Evolutionary conservation across 2,329 filamentous ascomycete species (phyloP), one percentile per base, ranked within the genome.

Genomic region (Clarireedia monteithiana): DNA sequence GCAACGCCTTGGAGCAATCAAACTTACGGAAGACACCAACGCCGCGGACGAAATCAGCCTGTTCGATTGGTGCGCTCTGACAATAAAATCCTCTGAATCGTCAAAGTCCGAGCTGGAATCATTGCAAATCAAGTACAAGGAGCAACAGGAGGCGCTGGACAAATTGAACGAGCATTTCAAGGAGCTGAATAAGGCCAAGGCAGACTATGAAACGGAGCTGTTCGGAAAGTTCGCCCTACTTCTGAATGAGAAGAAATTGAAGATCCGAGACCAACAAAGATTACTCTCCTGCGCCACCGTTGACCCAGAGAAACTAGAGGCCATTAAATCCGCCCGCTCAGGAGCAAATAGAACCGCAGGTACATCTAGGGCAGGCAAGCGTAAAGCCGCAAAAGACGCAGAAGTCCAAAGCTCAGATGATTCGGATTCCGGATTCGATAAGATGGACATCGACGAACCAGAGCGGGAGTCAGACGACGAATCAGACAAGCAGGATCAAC

Each of bases 201-300:
- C 80, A 48, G 79, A 81, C 17, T 79, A 89, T 59, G 87, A 91
- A 69, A 76, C 77, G 1, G 77, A 78, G 17, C 72, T 91, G 55
- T 71, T 91, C 1, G 79, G 81, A 58, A 89, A 89, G 67, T 89
- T 89, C 63, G 78, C 81, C 54, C 75, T 81, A 55, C 73, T 92
- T 2, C 73, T 91, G 1, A 91, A 91, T 63, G 82, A 86, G 68
- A 92, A 92, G 73, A 91, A 91, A 70, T 74, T 85, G 52, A 91
- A 88, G 71, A 91, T 91, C 50, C 74, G 88, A 45, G 81, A 90
- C 63, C 86, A 90, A 70, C 83, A 87, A 64, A 77, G 80, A 40
- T 70, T 87, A 20, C 70, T 90, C 24, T 59, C 65, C 15, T 57
- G 53, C 38, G 59, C 66, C 9, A 66, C 59, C 20, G 59, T 67